These are phyloP conservation scores for Aureobasidium sp. DNA, from an alignment of 2,329 filamentous ascomycete genomes.

Conservation along the genomic window DNA sequence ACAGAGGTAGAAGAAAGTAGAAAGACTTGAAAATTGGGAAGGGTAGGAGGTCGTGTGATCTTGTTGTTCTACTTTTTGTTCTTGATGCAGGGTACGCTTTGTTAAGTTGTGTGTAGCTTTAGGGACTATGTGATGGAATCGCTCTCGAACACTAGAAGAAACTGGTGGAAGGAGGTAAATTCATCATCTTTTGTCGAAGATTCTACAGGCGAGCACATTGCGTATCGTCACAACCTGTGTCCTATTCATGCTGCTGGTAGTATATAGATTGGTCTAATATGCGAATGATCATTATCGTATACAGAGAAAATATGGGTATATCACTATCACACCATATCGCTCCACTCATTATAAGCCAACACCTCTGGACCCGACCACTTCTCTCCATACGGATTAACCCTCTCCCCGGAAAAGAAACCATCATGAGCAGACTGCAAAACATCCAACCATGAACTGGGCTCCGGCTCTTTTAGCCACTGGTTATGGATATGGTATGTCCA, in stretches of 20 bases:
- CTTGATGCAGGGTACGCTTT: too few relatives aligned
- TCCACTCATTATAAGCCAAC: constrained; percentile 41
- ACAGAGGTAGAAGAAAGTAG: too few relatives aligned
- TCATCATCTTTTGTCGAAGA: too few relatives aligned
- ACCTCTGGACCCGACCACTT: constrained; percentile 42
- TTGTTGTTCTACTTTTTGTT: too few relatives aligned
- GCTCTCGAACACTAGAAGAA: too few relatives aligned
- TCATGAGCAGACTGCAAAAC: constrained; percentile 46
- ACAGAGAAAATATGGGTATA: background rate
- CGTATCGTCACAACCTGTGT: too few relatives aligned
- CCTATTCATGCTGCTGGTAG: background rate
- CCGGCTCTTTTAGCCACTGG: constrained; percentile 49
- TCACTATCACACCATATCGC: constrained; percentile 33
- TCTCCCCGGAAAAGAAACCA: constrained; percentile 42
- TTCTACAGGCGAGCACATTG: too few relatives aligned
- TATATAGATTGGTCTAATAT: background rate
- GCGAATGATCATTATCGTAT: background rate
- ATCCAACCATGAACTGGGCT: constrained; percentile 48
- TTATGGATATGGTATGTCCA: constrained; percentile 53
- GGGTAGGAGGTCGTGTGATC: too few relatives aligned
- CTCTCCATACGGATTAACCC: constrained; percentile 46
- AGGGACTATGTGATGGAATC: too few relatives aligned
- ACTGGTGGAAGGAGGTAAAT: too few relatives aligned
- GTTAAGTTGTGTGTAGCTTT: too few relatives aligned
- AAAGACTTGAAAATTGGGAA: too few relatives aligned